phyloP scores from a whole-genome alignment of 208 protist genomes.

The Wallacemonas sp. region DNA sequence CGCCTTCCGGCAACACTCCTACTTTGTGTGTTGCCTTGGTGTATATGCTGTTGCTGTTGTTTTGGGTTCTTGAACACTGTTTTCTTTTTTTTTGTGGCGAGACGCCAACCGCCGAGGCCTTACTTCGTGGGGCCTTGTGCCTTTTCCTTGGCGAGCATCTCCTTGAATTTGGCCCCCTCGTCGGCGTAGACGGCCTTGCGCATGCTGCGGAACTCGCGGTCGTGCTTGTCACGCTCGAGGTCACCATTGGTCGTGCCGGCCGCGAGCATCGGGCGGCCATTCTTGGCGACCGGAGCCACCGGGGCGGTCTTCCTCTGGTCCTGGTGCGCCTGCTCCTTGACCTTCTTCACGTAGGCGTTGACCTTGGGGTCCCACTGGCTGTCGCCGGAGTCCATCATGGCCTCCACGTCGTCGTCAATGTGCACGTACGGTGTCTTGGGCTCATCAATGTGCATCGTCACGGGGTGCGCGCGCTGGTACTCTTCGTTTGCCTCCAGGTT shows the following conservation, averaged over 20 bases:
- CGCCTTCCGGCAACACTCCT: too few relatives aligned
- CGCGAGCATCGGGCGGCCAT: conserved; percentile 68
- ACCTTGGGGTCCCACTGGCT: conserved; percentile 66
- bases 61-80: too few relatives aligned
- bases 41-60: too few relatives aligned
- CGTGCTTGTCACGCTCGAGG: conserved; percentile 48
- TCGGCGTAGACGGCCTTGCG: conserved; percentile 87
- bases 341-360: conserved; percentile 61
- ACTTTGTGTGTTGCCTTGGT: too few relatives aligned
- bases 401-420: conserved; percentile 47
- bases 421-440: conserved; percentile 86
- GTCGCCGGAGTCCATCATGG: conserved; percentile 18
- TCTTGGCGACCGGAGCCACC: conserved; percentile 51
- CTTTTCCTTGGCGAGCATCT: conserved; percentile 35
- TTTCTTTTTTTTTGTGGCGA: neutral
- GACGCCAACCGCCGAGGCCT: neutral
- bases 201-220: conserved; percentile 72
- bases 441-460: conserved; percentile 86
- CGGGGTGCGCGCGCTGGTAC: conserved; percentile 81
- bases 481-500: conserved; percentile 83
- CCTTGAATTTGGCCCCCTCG: conserved; percentile 84
- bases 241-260: conserved; percentile 53
- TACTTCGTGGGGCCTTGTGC: neutral
- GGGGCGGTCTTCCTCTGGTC: conserved; percentile 29
- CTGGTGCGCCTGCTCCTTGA: conserved; percentile 53